Conservation (phyloP, 176 grass and related monocot species). For the Rhipidocladum racemiflorum region DNA sequence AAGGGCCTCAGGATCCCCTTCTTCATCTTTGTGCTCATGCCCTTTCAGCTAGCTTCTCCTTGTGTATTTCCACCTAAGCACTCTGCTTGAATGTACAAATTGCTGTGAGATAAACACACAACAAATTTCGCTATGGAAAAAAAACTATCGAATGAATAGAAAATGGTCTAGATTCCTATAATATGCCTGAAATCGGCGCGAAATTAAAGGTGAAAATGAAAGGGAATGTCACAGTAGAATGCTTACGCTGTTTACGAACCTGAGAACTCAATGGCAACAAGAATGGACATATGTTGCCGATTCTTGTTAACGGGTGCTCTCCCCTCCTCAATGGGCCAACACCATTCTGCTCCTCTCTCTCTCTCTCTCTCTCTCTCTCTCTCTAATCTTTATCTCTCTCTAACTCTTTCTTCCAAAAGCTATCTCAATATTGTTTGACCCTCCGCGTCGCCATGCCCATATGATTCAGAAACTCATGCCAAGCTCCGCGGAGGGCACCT, state of each 20-base stretch:
- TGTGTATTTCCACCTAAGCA: neutral
- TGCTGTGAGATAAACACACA: neutral
- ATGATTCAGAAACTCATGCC: conserved; percentile 1
- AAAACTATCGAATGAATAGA: neutral
- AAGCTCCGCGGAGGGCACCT: conserved; percentile 29
- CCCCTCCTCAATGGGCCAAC: conserved; percentile 6
- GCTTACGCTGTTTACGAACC: conserved; percentile 36
- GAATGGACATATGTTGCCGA: conserved; percentile 16
- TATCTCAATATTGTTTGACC: conserved; percentile 33
- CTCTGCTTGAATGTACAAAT: conserved; percentile 32
- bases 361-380: too few species aligned
- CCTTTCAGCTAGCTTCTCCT: neutral
- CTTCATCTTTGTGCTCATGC: conserved; percentile 65
- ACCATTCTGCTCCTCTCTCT: conserved; percentile 19
- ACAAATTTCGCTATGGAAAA: neutral
- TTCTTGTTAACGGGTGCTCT: conserved; percentile 21
- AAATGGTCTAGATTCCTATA: neutral
- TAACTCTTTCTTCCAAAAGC: conserved; percentile 1
- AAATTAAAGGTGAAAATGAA: neutral
- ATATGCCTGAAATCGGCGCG: neutral
- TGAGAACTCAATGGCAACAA: conserved; percentile 13
- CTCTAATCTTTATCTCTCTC: too few species aligned
- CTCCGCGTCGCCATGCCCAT: conserved; percentile 1
- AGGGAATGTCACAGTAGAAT: neutral
- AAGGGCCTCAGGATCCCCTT: conserved; percentile 68